Conservation (phyloP, 352 stramenopile genomes). For the Elongisporangium prolatum region DNA sequence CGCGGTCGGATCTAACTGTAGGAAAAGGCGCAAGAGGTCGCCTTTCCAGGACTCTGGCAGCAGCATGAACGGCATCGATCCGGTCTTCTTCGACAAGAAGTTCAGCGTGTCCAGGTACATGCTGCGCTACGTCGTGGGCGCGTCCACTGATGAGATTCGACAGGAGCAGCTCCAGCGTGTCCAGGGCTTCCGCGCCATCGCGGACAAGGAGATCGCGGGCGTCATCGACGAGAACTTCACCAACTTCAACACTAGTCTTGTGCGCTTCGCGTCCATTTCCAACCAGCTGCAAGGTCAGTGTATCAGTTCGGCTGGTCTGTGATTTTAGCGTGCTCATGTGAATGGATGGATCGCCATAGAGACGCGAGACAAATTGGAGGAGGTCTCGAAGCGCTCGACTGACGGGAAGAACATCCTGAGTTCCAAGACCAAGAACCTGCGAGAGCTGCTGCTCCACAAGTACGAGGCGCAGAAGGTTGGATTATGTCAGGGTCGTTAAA, state of each 20-base stretch:
- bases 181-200: slow-evolving; percentile 48
- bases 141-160: slow-evolving; percentile 61
- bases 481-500: background rate
- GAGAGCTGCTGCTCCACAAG: slow-evolving; percentile 73
- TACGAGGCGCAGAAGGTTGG: slow-evolving; percentile 75
- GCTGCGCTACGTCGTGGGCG: slow-evolving; percentile 68
- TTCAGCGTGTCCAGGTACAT: slow-evolving; percentile 78
- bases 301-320: background rate
- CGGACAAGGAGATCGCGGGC: slow-evolving; percentile 72
- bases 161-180: slow-evolving; percentile 66
- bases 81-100: slow-evolving; percentile 81
- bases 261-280: slow-evolving; percentile 70
- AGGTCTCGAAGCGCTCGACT: slow-evolving; percentile 59
- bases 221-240: slow-evolving; percentile 82
- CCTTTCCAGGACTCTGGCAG: background rate
- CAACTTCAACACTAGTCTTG: slow-evolving; percentile 85
- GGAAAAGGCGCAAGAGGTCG: background rate
- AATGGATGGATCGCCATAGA: slow-evolving; percentile 24
- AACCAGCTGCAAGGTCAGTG: slow-evolving; percentile 66
- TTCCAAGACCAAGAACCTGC: slow-evolving; percentile 82
- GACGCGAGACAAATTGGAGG: slow-evolving; percentile 60
- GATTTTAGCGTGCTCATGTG: background rate
- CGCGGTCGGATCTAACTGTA: slow-evolving; percentile 9
- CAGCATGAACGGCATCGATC: slow-evolving; percentile 63
- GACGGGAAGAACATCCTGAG: slow-evolving; percentile 78